Evolutionary conservation across 1,139 yeast genomes (phyloP), one percentile per base, ranked within the genome.

Genomic region (Pichia kudriavzevii): DNA sequence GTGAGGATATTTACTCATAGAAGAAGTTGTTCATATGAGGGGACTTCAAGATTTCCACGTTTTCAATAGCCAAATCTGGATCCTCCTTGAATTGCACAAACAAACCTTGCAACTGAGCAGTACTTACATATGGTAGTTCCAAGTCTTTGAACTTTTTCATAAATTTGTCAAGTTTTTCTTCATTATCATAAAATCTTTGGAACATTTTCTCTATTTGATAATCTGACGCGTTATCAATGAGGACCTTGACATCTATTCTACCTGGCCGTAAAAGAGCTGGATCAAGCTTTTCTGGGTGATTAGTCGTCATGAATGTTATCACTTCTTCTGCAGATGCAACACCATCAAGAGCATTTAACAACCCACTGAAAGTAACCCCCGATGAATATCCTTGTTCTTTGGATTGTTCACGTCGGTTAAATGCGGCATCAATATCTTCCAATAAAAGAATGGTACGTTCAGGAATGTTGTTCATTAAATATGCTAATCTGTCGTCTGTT

Each of bases 321-420:
- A 95, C 81, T 53, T 91, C 98, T 53, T 91, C 98, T 1, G 97
- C 95, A 30, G 95, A 83, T 2, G 97, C 94, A n/a, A 91, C 98
- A 33, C 98, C 99, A 56, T 91, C 99, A 32, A 91, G 66, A 0
- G 98, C 95, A 56, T 91, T 91, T 43, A 91, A 64, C 35, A 91
- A 66, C 0, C 98, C 99, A 32, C 95, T 83, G 54, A 91, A 93
- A 1, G 99, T 91, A 16, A 93, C 96, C 12, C 95, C 95, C 1
- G 94, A 77, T 22, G 62, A 59, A 55, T 67, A 50, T 0, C 88
- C 87, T 48, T 75, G 74, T n/a, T 84, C 95, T 9, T 69, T 75
- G 1, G 77, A 62, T 53, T 85, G 94, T 27, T 73, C 74, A 52
- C 98, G 72, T 50, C 78, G 76, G 49, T 79, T 81, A 60, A 91